Evolutionary conservation across 768 basidiomycete species (phyloP).

Genomic region (Rhizopogon roseolus): DNA sequence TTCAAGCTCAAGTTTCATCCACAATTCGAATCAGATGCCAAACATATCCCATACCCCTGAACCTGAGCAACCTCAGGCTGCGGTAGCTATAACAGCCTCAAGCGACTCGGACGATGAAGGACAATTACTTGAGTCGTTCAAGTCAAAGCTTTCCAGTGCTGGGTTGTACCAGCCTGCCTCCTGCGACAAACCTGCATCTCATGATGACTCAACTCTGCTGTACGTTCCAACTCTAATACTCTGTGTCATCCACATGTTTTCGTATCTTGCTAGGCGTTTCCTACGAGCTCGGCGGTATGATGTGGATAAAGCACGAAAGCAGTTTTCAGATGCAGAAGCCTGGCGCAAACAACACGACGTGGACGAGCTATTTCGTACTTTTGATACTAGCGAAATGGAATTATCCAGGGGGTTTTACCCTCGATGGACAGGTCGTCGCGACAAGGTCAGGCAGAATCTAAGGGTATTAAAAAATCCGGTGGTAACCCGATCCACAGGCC

Average conservation of each 20-base stretch:
- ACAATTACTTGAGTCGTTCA: slow-evolving; percentile 42
- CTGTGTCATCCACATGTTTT: neutral
- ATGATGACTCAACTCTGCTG: slow-evolving; percentile 67
- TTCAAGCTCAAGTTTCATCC: too few relatives aligned
- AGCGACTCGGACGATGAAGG: neutral
- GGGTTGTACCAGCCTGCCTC: slow-evolving; percentile 45
- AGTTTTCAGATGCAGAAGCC: slow-evolving; percentile 61
- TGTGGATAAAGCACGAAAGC: slow-evolving; percentile 54
- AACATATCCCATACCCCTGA: neutral
- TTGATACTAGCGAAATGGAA: slow-evolving; percentile 58
- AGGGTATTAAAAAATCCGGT: neutral
- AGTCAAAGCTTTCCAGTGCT: slow-evolving; percentile 40
- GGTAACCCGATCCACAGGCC: slow-evolving; percentile 31
- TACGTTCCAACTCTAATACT: slow-evolving; percentile 26
- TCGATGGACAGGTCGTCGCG: slow-evolving; percentile 74
- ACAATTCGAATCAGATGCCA: neutral
- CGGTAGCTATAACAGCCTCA: neutral
- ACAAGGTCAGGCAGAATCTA: slow-evolving; percentile 46
- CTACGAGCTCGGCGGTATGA: slow-evolving; percentile 76
- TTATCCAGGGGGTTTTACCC: slow-evolving; percentile 63
- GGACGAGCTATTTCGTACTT: slow-evolving; percentile 55
- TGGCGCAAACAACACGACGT: slow-evolving; percentile 68
- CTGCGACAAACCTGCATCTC: slow-evolving; percentile 36
- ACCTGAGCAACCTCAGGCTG: neutral
- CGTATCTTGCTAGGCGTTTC: slow-evolving; percentile 55